A percentile compares a stretch with the other conserved stretches of the same genome.
These are phyloP conservation scores for Ophiostoma perfectum DNA, from an alignment of 2,329 filamentous ascomycete genomes.

Conservation along the genomic window DNA sequence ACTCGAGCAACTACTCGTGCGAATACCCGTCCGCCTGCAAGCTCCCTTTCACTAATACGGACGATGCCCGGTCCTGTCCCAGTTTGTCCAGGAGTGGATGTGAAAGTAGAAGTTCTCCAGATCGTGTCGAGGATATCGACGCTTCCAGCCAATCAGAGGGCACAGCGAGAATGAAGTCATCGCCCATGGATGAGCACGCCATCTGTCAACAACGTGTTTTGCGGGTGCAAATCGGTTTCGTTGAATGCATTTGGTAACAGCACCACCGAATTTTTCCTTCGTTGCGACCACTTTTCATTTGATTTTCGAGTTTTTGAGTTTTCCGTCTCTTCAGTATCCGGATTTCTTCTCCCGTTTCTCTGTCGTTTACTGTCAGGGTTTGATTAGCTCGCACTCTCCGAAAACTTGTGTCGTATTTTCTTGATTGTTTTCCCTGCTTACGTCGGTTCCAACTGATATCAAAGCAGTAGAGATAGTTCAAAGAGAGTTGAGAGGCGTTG, in stretches of 20 bases:
- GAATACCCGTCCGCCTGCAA: background rate
- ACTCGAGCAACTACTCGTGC: background rate
- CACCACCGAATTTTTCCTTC: background rate
- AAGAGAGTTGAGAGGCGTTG: too few relatives aligned
- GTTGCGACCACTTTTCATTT: background rate
- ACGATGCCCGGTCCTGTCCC: background rate
- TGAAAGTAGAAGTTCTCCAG: conserved; percentile 6
- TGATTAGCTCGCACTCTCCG: background rate
- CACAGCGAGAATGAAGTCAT: conserved; percentile 9
- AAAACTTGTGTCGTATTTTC: background rate
- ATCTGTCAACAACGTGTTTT: conserved; percentile 12
- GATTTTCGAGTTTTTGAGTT: background rate
- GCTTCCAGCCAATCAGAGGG: background rate
- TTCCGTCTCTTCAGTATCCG: background rate
- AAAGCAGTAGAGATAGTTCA: too few relatives aligned
- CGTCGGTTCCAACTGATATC: background rate
- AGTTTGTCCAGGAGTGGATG: background rate
- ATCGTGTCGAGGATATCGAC: background rate
- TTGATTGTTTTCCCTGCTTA: background rate
- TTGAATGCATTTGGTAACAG: background rate
- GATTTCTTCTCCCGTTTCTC: background rate
- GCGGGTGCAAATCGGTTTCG: background rate
- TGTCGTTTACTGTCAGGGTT: background rate
- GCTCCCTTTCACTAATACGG: background rate
- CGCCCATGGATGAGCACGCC: conserved; percentile 8